Evolutionary conservation across 805 yeast genomes (phyloP).

Genomic region (Pichia exigua): DNA sequence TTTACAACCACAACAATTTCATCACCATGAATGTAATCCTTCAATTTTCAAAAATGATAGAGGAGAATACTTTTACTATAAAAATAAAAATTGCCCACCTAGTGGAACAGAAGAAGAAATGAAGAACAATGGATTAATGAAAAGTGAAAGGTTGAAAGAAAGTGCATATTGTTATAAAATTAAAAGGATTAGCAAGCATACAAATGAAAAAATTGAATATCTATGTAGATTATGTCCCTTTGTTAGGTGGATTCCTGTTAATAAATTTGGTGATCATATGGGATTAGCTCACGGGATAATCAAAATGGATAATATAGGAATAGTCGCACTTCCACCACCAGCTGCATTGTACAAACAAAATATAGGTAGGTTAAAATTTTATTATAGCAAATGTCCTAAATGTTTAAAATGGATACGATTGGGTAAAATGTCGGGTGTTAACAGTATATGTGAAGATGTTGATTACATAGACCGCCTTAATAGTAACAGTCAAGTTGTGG

Average conservation of each 20-base stretch:
- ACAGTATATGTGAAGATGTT: neutral
- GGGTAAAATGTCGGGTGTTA: conserved; percentile 11
- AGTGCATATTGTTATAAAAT: conserved; percentile 12
- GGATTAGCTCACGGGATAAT: conserved; percentile 21
- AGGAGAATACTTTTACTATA: neutral
- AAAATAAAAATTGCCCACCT: conserved; percentile 13
- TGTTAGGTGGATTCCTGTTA: conserved; percentile 15
- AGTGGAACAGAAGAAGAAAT: conserved; percentile 12
- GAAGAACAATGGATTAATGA: conserved; percentile 1
- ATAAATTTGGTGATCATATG: conserved; percentile 15
- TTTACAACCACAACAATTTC: conserved; percentile 16
- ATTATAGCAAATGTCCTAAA: conserved; percentile 19
- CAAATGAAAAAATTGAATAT: neutral
- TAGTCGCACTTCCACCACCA: conserved; percentile 16
- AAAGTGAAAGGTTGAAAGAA: conserved; percentile 1
- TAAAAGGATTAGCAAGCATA: conserved; percentile 2
- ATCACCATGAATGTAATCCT: conserved; percentile 9
- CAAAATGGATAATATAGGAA: neutral
- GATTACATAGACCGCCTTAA: neutral
- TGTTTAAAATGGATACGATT: conserved; percentile 19
- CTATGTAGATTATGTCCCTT: conserved; percentile 20
- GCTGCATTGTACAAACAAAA: conserved; percentile 11
- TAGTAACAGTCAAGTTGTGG: conserved; percentile 2
- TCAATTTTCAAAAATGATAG: neutral
- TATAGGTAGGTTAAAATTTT: conserved; percentile 15